A percentile compares a stretch with the other conserved stretches of the same genome.
phyloP scores from a whole-genome alignment of 2,329 filamentous ascomycete species.

The Clarireedia hainanense region DNA sequence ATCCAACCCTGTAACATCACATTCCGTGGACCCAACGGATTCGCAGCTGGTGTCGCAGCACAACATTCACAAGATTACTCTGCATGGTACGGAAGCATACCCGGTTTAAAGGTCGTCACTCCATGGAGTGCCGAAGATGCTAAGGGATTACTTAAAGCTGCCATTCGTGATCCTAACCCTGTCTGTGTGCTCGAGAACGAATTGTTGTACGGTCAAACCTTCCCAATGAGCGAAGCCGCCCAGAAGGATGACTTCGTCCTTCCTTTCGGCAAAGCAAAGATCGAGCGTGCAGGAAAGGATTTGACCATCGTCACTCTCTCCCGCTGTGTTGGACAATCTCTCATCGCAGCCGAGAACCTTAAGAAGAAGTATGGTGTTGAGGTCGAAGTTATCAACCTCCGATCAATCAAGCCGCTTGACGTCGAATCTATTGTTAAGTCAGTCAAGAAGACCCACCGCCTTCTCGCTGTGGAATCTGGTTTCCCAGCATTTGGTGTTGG shows the following conservation, averaged over 20 bases:
- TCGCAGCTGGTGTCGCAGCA: constrained; percentile 87
- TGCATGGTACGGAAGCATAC: constrained; percentile 97
- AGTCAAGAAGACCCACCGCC: constrained; percentile 94
- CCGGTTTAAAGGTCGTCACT: constrained; percentile 91
- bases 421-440: constrained; percentile 93
- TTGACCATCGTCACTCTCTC: constrained; percentile 92
- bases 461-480: constrained; percentile 88
- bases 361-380: constrained; percentile 97
- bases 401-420: constrained; percentile 93
- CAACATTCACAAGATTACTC: constrained; percentile 99
- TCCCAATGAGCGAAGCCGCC: constrained; percentile 95
- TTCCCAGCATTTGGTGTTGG: constrained; percentile 93
- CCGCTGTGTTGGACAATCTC: constrained; percentile 87
- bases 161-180: constrained; percentile 96
- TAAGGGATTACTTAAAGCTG: constrained; percentile 95
- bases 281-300: constrained; percentile 93
- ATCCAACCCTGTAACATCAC: constrained; percentile 99
- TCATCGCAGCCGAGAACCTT: constrained; percentile 80
- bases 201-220: constrained; percentile 83
- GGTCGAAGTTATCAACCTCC: constrained; percentile 94
- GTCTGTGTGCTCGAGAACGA: constrained; percentile 88
- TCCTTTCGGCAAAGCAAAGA: constrained; percentile 98
- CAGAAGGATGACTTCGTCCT: constrained; percentile 96
- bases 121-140: constrained; percentile 97
- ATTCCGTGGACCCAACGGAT: constrained; percentile 98